Conservation (phyloP, 1,284 basidiomycete genomes). For the Bjerkandera adusta region DNA sequence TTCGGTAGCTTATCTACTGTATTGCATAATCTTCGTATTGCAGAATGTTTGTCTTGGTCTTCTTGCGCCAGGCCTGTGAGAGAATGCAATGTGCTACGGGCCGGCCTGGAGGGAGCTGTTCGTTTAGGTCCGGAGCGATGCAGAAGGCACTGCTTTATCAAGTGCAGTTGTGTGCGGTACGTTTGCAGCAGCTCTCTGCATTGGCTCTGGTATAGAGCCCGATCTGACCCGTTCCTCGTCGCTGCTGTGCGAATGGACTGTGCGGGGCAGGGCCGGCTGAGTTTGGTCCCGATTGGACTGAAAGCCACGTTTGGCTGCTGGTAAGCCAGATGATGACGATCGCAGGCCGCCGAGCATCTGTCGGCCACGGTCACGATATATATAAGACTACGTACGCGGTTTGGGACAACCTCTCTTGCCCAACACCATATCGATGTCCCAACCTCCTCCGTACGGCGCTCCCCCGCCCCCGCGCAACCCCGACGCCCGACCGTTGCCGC, state of each 20-base stretch:
- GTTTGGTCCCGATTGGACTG: constrained; percentile 2
- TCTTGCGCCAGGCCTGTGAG: too few relatives aligned
- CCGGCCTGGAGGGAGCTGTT: background rate
- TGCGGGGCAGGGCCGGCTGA: background rate
- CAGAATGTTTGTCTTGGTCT: background rate
- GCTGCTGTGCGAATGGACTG: background rate
- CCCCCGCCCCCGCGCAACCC: constrained; percentile 45
- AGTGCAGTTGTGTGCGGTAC: background rate
- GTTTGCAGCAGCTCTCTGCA: background rate
- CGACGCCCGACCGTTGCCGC: constrained; percentile 60
- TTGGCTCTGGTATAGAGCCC: background rate
- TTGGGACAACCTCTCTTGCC: too few relatives aligned
- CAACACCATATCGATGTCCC: constrained; percentile 32
- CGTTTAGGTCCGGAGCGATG: background rate
- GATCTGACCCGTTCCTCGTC: background rate
- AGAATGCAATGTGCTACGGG: background rate
- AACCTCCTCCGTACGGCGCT: constrained; percentile 40
- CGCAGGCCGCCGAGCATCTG: constrained; percentile 5
- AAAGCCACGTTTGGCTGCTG: constrained; percentile 1
- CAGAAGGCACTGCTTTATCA: background rate
- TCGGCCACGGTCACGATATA: too few relatives aligned
- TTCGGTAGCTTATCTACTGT: constrained; percentile 9
- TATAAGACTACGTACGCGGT: too few relatives aligned
- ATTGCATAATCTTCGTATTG: constrained; percentile 7
- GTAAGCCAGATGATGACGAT: constrained; percentile 9